Evolutionary conservation across 495 filamentous ascomycete species (phyloP), one percentile per base, ranked within the genome.

Genomic region (Xylaria flabelliformis): DNA sequence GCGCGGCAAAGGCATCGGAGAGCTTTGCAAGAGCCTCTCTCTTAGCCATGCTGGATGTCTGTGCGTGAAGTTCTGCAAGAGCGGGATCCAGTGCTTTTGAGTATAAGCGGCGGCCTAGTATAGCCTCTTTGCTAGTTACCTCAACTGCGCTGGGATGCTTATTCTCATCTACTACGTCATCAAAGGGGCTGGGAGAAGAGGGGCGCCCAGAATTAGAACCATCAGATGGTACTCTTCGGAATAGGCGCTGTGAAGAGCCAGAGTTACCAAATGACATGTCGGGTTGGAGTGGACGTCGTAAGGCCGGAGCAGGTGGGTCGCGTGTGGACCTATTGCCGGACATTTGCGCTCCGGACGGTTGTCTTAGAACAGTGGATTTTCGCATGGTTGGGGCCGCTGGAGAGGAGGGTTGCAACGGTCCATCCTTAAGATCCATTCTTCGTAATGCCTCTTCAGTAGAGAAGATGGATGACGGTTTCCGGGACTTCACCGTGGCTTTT

Each of bases 181-280:
- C 66, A 75, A 77, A 24, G 69, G 83, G 63, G 76, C 76, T 53
- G 74, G 73, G 65, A 75, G 81, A 56, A 78, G 79, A 65, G 76
- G 78, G 56, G 19, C 77, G 75, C 74, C 83, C 68, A 55, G 81
- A 72, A 73, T 81, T 82, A 9, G 86, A 90, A 71, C 88, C 88
- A 73, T 92, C 90, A 9, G 94, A 96, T 2, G 85, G 85, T 1
- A 95, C 94, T 24, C 95, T 90, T 68, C 93, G 92, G 83, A 97
- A 98, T 62, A 95, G 91, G 41, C 94, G 91, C 63, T 95, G 91
- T 17, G 96, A 97, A 0, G 94, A 97, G 1, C 91, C 92, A 24
- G 90, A 90, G 78, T 98, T 98, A 41, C 95, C 96, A 77, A 95
- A 98, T 61, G 90, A 93, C 81, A 94, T 89, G 79, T 97, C 92